Percentiles rank a stretch among this genome's conserved stretches.
Evolutionary conservation across 768 basidiomycete species (phyloP).

Genomic region (Suillus hirtellus): DNA sequence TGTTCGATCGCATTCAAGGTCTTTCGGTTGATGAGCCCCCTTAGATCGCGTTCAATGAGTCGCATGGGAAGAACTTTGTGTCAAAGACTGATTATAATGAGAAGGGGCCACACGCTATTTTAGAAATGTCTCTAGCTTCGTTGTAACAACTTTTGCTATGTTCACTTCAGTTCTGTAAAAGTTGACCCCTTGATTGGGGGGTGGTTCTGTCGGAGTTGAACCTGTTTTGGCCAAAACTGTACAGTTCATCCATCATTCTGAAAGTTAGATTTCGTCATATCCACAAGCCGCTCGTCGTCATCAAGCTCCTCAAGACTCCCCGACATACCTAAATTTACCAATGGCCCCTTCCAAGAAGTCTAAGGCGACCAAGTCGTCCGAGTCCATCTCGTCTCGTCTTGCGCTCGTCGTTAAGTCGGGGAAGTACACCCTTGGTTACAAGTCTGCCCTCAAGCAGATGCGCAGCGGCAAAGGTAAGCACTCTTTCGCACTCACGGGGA

Average conservation of each 20-base stretch:
- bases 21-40: constrained; percentile 2
- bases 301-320: constrained; percentile 18
- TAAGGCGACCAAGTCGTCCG: constrained; percentile 89
- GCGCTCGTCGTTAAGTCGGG: constrained; percentile 98
- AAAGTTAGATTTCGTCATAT: constrained; percentile 18
- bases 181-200: constrained; percentile 9
- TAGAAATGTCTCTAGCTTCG: constrained; percentile 76
- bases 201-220: constrained; percentile 23
- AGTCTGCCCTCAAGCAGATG: constrained; percentile 98
- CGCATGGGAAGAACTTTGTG: constrained; percentile 66
- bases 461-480: constrained; percentile 93
- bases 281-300: constrained; percentile 9
- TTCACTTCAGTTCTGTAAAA: neutral
- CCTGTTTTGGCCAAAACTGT: constrained; percentile 29
- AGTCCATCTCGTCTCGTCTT: constrained; percentile 90
- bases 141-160: constrained; percentile 40
- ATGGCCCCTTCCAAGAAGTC: constrained; percentile 98
- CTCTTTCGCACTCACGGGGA: constrained; percentile 65
- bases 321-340: constrained; percentile 25
- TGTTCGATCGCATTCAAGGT: neutral
- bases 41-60: constrained; percentile 76
- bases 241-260: constrained; percentile 23
- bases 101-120: constrained; percentile 71
- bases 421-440: constrained; percentile 97
- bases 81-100: constrained; percentile 76